phyloP scores from a whole-genome alignment of 305 asterid species.

The Fraxinus baroniana region DNA sequence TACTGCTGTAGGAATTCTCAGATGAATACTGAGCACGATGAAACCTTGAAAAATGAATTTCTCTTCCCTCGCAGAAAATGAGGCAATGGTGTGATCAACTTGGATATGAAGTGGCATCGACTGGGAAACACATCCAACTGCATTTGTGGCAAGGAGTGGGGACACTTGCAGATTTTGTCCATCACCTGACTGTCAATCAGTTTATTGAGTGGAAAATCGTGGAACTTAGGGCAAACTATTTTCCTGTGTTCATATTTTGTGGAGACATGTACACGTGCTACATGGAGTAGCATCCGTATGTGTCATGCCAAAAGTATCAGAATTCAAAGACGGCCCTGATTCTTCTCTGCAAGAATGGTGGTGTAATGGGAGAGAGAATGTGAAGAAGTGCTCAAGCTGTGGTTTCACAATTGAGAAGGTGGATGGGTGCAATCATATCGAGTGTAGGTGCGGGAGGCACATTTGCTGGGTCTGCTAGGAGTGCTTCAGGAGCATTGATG shows the following conservation, averaged over 20 bases:
- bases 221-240: slow-evolving; percentile 33
- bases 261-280: slow-evolving; percentile 93
- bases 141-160: slow-evolving; percentile 66
- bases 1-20: slow-evolving; percentile 80
- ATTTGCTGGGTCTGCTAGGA: slow-evolving; percentile 85
- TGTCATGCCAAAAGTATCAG: slow-evolving; percentile 71
- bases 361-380: slow-evolving; percentile 69
- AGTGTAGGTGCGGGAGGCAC: slow-evolving; percentile 76
- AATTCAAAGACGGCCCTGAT: slow-evolving; percentile 77
- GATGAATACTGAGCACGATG: slow-evolving; percentile 41
- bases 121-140: slow-evolving; percentile 66
- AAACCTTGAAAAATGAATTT: slow-evolving; percentile 50
- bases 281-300: slow-evolving; percentile 66
- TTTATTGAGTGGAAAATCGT: slow-evolving; percentile 51
- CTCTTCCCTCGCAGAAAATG: slow-evolving; percentile 74
- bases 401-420: slow-evolving; percentile 76
- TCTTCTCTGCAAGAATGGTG: slow-evolving; percentile 77
- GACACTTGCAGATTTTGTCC: slow-evolving; percentile 77
- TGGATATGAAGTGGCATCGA: slow-evolving; percentile 78
- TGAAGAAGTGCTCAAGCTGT: slow-evolving; percentile 75
- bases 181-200: slow-evolving; percentile 89
- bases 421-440: slow-evolving; percentile 88
- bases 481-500: slow-evolving; percentile 43
- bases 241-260: slow-evolving; percentile 63
- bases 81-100: slow-evolving; percentile 82